Evolutionary conservation across 2,329 filamentous ascomycete species (phyloP).

Genomic region (Botrytis fragariae): DNA sequence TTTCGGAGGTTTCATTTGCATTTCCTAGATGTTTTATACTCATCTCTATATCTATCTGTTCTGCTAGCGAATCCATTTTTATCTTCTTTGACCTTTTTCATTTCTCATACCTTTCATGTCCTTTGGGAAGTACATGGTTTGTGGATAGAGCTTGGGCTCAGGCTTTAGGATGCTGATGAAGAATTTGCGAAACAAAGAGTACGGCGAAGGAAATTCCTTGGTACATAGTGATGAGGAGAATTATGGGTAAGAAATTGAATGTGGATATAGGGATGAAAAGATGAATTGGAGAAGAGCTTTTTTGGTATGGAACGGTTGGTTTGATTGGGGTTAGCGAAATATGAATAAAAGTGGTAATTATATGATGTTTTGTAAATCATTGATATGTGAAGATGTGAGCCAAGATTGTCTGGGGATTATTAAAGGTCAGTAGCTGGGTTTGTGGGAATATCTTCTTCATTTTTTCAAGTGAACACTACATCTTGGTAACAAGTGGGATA

Average conservation of each 20-base stretch:
- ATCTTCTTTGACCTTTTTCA: neutral
- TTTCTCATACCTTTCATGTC: neutral
- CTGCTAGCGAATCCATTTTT: neutral
- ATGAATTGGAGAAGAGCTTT: neutral
- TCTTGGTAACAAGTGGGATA: neutral
- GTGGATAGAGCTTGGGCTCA: neutral
- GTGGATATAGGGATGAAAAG: neutral
- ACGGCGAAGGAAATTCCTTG: neutral
- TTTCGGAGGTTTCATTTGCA: neutral
- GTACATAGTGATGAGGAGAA: constrained; percentile 1
- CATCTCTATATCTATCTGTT: neutral
- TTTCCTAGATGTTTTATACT: neutral
- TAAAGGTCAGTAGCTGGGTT: neutral
- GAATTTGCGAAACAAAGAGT: neutral
- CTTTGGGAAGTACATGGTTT: neutral
- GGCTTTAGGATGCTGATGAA: neutral
- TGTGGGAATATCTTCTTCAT: no score
- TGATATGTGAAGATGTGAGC: neutral
- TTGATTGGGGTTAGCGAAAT: neutral
- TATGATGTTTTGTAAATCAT: neutral
- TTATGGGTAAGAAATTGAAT: neutral
- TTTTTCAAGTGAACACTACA: neutral
- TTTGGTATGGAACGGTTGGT: neutral
- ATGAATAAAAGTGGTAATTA: neutral
- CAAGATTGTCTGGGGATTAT: no score